Percentiles rank a stretch among this genome's conserved stretches.
phyloP scores from a whole-genome alignment of 148 eudicot genomes.

The Cornus suecica region DNA sequence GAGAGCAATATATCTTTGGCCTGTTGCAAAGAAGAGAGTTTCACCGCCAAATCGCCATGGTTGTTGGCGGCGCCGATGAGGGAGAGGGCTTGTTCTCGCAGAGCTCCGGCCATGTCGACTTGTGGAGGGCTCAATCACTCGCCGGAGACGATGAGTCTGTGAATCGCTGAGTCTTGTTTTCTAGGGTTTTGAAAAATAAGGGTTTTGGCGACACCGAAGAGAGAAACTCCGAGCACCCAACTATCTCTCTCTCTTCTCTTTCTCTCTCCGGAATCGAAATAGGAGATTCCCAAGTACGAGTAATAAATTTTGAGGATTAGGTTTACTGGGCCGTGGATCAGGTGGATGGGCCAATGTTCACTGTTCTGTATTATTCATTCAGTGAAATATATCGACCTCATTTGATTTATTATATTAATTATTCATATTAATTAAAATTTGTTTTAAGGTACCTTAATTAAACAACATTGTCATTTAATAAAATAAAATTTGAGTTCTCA shows the following conservation, averaged over 20 bases:
- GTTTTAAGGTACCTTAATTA: too few species aligned
- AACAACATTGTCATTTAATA: too few species aligned
- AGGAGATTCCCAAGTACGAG: not conserved
- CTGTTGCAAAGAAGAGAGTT: slow-evolving; percentile 74
- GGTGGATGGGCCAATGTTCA: not conserved
- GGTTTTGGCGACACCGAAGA: not conserved
- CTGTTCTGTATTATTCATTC: too few species aligned
- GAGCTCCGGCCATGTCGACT: slow-evolving; percentile 43
- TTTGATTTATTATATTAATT: too few species aligned
- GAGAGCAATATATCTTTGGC: slow-evolving; percentile 54
- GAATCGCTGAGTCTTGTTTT: not conserved
- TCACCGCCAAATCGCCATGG: slow-evolving; percentile 89
- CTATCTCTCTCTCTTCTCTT: not conserved
- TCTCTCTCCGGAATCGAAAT: not conserved
- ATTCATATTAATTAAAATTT: too few species aligned
- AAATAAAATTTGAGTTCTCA: too few species aligned
- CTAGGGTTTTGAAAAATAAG: slow-evolving; percentile 13
- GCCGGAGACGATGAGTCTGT: not conserved
- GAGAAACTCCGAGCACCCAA: not conserved
- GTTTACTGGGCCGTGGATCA: not conserved
- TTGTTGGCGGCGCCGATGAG: slow-evolving; percentile 77
- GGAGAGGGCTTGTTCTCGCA: slow-evolving; percentile 60
- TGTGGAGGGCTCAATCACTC: slow-evolving; percentile 1
- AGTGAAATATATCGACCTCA: too few species aligned
- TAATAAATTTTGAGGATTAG: not conserved